These are phyloP conservation scores for Trichomonas tenax DNA, from an alignment of 208 protist species.

Conservation along the genomic window DNA sequence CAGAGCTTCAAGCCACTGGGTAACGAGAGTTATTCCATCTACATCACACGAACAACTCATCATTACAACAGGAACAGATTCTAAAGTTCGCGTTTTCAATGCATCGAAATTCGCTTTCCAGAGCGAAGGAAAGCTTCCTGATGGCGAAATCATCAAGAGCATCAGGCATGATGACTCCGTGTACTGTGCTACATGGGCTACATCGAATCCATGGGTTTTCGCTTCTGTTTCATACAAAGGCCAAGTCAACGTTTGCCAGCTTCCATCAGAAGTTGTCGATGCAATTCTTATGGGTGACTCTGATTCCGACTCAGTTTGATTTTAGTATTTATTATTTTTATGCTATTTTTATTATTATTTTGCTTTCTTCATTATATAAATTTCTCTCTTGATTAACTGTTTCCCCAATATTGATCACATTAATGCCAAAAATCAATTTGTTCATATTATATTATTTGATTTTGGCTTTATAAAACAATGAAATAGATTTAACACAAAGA, in stretches of 20 bases:
- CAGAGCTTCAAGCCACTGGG: not conserved
- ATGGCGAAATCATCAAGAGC: not conserved
- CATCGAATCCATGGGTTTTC: slow-evolving; percentile 8
- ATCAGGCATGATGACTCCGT: slow-evolving; percentile 4
- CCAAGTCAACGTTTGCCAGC: slow-evolving; percentile 6
- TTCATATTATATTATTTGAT: too few relatives aligned
- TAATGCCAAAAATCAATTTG: not conserved
- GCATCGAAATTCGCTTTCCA: not conserved
- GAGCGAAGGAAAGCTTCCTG: not conserved
- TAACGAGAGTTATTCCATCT: not conserved
- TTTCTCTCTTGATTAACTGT: not conserved
- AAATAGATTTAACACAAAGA: too few relatives aligned
- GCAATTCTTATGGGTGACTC: not conserved
- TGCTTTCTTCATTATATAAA: not conserved
- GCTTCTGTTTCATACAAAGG: slow-evolving; percentile 7
- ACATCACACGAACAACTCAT: slow-evolving; percentile 6
- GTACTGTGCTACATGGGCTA: not conserved
- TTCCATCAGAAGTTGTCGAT: not conserved
- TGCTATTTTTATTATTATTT: not conserved
- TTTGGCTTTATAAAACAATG: too few relatives aligned
- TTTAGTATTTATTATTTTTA: not conserved
- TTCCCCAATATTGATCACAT: not conserved
- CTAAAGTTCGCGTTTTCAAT: slow-evolving; percentile 1
- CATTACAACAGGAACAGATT: not conserved
- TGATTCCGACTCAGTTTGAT: not conserved